Evolutionary conservation across 164 flowering plant genomes (phyloP).

Genomic region (Akebia trifoliata): DNA sequence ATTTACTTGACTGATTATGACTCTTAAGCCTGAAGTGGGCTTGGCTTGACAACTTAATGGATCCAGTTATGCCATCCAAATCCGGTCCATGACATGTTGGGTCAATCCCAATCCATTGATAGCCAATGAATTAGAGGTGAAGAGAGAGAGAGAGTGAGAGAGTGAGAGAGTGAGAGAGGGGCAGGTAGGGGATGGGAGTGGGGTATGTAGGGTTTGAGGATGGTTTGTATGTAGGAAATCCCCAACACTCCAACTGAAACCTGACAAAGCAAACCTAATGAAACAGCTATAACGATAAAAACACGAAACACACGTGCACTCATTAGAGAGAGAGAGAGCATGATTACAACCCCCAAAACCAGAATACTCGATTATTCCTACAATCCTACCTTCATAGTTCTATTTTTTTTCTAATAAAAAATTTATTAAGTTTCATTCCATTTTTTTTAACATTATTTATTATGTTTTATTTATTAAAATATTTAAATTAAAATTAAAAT

Average conservation of each 20-base stretch:
- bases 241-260: constrained; percentile 6
- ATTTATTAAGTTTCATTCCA: background rate
- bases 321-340: background rate
- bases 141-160: too few relatives aligned
- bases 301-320: background rate
- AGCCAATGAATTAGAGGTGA: too few relatives aligned
- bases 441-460: background rate
- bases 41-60: too few relatives aligned
- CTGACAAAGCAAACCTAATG: constrained; percentile 7
- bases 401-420: background rate
- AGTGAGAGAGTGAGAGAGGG: too few relatives aligned
- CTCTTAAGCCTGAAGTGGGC: too few relatives aligned
- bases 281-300: background rate
- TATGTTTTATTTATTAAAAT: too few relatives aligned
- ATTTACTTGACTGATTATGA: too few relatives aligned
- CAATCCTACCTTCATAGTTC: background rate
- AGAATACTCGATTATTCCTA: background rate
- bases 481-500: too few relatives aligned
- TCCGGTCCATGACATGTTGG: too few relatives aligned
- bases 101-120: too few relatives aligned
- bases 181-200: too few relatives aligned
- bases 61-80: too few relatives aligned
- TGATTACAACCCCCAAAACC: background rate
- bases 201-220: background rate
- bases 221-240: background rate